Evolutionary conservation across 225 moss, liverwort and hornwort species (phyloP).

Genomic region (Ulota crispa): DNA sequence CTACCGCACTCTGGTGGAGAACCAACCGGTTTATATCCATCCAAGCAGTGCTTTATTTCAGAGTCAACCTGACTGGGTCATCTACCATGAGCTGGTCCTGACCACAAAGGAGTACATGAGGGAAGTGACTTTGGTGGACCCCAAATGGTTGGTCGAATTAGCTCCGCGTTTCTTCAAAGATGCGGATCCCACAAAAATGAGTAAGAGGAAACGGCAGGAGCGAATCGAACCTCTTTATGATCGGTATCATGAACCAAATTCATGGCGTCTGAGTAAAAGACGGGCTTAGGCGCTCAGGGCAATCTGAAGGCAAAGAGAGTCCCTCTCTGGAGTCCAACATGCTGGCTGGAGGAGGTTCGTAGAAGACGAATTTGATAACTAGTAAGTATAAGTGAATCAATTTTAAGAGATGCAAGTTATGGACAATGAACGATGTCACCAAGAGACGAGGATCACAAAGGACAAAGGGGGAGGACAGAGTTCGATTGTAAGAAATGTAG

Average conservation of each 20-base stretch:
- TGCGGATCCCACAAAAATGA: slow-evolving; percentile 95
- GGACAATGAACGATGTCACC: too few relatives aligned
- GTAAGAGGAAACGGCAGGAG: slow-evolving; percentile 97
- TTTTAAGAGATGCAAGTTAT: too few relatives aligned
- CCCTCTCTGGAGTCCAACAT: slow-evolving; percentile 1
- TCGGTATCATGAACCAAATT: slow-evolving; percentile 96
- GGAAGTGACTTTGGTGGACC: slow-evolving; percentile 94
- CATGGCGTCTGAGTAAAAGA: slow-evolving; percentile 97
- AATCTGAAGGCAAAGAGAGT: slow-evolving; percentile 16
- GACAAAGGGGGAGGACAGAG: too few relatives aligned
- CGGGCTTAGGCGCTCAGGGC: slow-evolving; percentile 56
- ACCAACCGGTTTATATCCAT: slow-evolving; percentile 96
- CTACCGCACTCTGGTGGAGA: slow-evolving; percentile 91
- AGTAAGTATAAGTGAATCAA: too few relatives aligned
- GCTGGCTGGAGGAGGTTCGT: slow-evolving; percentile 1
- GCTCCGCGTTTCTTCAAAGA: slow-evolving; percentile 97
- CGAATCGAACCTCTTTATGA: slow-evolving; percentile 95
- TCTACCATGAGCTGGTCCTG: slow-evolving; percentile 97
- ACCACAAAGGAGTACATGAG: slow-evolving; percentile 99
- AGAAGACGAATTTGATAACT: too few relatives aligned
- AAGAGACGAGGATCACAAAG: too few relatives aligned
- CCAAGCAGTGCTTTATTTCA: slow-evolving; percentile 96
- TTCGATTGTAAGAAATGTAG: too few relatives aligned
- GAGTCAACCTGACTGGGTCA: slow-evolving; percentile 98
- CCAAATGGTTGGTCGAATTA: slow-evolving; percentile 96